Conservation (phyloP, 257 asterid species). For the Solanum clarkiae region DNA sequence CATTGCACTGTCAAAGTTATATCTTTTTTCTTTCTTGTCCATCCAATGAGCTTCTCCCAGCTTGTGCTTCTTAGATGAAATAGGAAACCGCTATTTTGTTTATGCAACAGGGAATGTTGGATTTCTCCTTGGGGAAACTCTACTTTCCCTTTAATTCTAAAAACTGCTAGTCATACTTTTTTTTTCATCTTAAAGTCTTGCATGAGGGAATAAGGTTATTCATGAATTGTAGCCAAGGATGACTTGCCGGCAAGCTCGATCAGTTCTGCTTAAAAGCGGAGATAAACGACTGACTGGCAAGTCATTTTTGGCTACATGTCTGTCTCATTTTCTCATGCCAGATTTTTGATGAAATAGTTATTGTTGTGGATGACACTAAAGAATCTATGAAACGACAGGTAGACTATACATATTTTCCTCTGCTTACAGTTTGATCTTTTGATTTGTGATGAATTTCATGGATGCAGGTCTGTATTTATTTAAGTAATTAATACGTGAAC, state of each 20-base stretch:
- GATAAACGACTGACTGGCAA: slow-evolving; percentile 21
- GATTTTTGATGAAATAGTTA: slow-evolving; percentile 28
- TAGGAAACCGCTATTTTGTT: slow-evolving; percentile 4
- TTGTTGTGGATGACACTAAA: neutral
- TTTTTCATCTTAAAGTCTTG: slow-evolving; percentile 45
- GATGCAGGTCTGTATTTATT: neutral
- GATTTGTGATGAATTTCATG: neutral
- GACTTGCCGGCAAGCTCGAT: slow-evolving; percentile 65
- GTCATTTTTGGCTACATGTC: slow-evolving; percentile 54
- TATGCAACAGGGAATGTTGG: slow-evolving; percentile 5
- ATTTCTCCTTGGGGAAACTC: slow-evolving; percentile 19
- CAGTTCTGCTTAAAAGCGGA: neutral
- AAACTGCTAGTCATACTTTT: neutral
- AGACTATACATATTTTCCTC: neutral
- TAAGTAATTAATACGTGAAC: neutral
- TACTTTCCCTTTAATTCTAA: slow-evolving; percentile 3
- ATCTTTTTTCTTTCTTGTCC: neutral
- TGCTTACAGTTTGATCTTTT: neutral
- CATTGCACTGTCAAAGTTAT: neutral
- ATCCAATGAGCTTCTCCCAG: neutral
- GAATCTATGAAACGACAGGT: neutral
- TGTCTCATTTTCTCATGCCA: slow-evolving; percentile 49
- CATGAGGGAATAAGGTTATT: slow-evolving; percentile 45
- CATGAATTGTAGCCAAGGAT: slow-evolving; percentile 74
- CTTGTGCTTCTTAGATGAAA: neutral